Evolutionary conservation across 2,329 filamentous ascomycete genomes (phyloP).

Genomic region (Nannizzia gypsea): DNA sequence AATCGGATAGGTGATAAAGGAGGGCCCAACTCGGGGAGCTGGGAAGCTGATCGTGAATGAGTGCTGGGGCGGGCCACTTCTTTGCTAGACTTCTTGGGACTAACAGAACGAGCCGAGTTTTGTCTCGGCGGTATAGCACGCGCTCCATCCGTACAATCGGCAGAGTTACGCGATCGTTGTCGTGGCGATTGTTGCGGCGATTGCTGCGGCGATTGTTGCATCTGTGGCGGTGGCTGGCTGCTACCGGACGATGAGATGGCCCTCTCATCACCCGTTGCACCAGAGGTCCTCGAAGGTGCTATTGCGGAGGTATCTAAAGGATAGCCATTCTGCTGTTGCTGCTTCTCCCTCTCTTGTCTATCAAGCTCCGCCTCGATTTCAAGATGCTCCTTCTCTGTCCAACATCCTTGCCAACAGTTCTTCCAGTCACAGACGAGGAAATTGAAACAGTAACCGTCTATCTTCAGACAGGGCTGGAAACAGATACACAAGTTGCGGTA

Average conservation of each 20-base stretch:
- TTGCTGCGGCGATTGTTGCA: conserved; percentile 10
- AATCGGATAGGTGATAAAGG: conserved; percentile 39
- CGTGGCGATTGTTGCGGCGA: conserved; percentile 7
- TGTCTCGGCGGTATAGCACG: conserved; percentile 20
- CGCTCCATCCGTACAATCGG: conserved; percentile 16
- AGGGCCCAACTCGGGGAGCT: conserved; percentile 38
- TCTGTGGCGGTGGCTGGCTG: conserved; percentile 34
- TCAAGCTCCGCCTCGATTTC: conserved; percentile 41
- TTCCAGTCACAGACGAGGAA: conserved; percentile 93
- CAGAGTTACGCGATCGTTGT: conserved; percentile 6
- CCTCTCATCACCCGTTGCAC: conserved; percentile 38
- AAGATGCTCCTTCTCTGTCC: conserved; percentile 70
- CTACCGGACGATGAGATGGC: conserved; percentile 56
- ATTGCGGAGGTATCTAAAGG: not conserved
- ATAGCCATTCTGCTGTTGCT: not conserved
- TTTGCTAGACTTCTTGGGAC: conserved; percentile 18
- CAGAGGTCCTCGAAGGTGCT: conserved; percentile 10
- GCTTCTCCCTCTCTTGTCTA: conserved; percentile 21
- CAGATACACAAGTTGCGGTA: conserved; percentile 92
- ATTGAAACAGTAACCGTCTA: conserved; percentile 88
- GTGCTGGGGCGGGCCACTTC: not conserved
- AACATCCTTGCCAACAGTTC: conserved; percentile 93
- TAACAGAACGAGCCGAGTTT: conserved; percentile 10
- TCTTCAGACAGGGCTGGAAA: conserved; percentile 94
- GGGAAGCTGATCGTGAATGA: conserved; percentile 30